Evolutionary conservation across 768 basidiomycete genomes (phyloP).

Genomic region (Omphalotus guepiniiformis): DNA sequence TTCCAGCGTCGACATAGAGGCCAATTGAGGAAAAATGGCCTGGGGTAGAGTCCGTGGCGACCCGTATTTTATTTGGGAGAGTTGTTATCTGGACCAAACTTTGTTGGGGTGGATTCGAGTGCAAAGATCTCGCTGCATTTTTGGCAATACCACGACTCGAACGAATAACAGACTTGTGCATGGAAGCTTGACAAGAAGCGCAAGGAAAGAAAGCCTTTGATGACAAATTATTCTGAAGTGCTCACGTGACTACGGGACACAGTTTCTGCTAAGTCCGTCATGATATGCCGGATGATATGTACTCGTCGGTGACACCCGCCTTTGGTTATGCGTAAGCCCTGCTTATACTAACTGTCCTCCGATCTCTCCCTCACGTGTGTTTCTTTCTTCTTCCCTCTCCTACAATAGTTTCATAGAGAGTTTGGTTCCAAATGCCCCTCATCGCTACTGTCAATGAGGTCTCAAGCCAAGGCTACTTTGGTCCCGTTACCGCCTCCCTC

Average conservation of each 20-base stretch:
- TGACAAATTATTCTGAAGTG: too few relatives aligned
- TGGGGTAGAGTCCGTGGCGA: conserved; percentile 87
- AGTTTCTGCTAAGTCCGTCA: too few relatives aligned
- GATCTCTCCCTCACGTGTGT: too few relatives aligned
- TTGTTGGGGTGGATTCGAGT: conserved; percentile 17
- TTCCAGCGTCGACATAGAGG: conserved; percentile 90
- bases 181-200: too few relatives aligned
- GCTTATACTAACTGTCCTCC: too few relatives aligned
- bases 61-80: conserved; percentile 85
- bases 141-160: background rate
- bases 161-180: conserved; percentile 4
- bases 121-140: conserved; percentile 12
- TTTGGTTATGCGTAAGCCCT: too few relatives aligned
- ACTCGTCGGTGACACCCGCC: too few relatives aligned
- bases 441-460: conserved; percentile 30
- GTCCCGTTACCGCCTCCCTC: conserved; percentile 63
- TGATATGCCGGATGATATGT: too few relatives aligned
- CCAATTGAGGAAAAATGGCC: conserved; percentile 95
- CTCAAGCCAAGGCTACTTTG: conserved; percentile 46
- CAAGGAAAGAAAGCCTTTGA: too few relatives aligned
- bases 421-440: conserved; percentile 36
- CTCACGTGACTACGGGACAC: too few relatives aligned
- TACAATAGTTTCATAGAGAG: too few relatives aligned
- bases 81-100: conserved; percentile 63
- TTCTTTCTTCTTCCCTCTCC: too few relatives aligned